Percentiles rank a stretch among this genome's conserved stretches.
These are phyloP conservation scores for Serendipita sp. DNA, from an alignment of 768 basidiomycete species.

Conservation along the genomic window DNA sequence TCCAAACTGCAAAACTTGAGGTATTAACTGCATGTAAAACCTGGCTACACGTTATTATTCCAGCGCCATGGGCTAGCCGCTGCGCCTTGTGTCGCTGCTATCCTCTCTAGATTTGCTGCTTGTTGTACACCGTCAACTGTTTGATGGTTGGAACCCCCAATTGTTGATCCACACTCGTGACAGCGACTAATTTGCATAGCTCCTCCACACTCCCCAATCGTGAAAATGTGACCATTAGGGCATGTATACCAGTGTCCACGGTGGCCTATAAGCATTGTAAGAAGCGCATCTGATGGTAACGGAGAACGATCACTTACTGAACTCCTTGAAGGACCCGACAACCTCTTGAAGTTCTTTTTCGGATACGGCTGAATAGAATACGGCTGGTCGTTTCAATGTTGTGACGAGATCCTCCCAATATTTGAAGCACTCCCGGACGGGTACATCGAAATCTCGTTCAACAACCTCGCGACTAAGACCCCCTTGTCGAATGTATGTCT, in stretches of 20 bases:
- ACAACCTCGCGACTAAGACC: background rate
- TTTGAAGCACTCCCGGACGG: background rate
- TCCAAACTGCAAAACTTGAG: too few relatives aligned
- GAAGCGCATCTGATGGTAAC: background rate
- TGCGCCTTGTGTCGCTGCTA: constrained; percentile 23
- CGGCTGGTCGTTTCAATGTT: background rate
- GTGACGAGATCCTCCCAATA: background rate
- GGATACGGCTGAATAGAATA: constrained; percentile 35
- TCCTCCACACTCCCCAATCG: constrained; percentile 48
- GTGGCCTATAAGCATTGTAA: constrained; percentile 12
- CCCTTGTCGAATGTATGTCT: background rate
- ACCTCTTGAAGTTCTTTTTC: constrained; percentile 35
- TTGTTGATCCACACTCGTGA: constrained; percentile 38
- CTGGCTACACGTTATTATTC: constrained; percentile 5
- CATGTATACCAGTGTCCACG: constrained; percentile 20
- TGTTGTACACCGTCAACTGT: constrained; percentile 29
- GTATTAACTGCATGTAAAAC: too few relatives aligned
- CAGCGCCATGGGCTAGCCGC: constrained; percentile 19
- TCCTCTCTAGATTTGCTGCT: constrained; percentile 29
- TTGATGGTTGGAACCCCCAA: constrained; percentile 33
- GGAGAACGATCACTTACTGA: background rate
- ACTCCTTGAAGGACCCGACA: constrained; percentile 15
- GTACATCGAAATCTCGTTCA: background rate
- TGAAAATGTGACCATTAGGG: constrained; percentile 43
- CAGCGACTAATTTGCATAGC: constrained; percentile 32